Conservation (phyloP, 305 asterid genomes). For the Fraxinus baroniana region DNA sequence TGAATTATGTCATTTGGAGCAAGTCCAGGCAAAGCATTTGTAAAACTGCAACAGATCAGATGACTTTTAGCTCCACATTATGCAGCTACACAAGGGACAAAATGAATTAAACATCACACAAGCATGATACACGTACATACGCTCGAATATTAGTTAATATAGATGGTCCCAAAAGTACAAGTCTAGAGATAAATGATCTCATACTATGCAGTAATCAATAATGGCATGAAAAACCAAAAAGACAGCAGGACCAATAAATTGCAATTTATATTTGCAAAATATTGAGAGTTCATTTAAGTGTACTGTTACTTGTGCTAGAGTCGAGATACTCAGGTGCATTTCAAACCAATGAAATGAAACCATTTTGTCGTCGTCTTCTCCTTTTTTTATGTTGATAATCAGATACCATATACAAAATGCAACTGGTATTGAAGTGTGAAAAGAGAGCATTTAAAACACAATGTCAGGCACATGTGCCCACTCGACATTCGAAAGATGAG, state of each 20-base stretch:
- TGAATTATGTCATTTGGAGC: conserved; percentile 71
- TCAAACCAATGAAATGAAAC: neutral
- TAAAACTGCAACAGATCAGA: neutral
- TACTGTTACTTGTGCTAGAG: neutral
- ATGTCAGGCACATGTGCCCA: conserved; percentile 5
- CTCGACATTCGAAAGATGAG: neutral
- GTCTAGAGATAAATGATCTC: neutral
- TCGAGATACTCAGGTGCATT: neutral
- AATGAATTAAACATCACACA: neutral
- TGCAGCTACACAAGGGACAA: neutral
- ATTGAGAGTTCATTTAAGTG: neutral
- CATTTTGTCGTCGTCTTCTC: neutral
- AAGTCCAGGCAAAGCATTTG: conserved; percentile 13
- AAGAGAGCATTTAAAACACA: neutral
- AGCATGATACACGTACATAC: neutral
- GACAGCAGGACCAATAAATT: neutral
- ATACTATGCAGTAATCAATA: neutral
- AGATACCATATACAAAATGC: neutral
- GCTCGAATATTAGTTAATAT: neutral
- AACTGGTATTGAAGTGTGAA: neutral
- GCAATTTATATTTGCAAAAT: neutral
- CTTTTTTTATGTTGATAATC: neutral
- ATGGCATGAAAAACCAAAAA: neutral
- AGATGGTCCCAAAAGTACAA: neutral
- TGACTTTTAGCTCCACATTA: neutral